phyloP scores from a whole-genome alignment of 345 rosid genomes.

The Pugionium dolabratum region DNA sequence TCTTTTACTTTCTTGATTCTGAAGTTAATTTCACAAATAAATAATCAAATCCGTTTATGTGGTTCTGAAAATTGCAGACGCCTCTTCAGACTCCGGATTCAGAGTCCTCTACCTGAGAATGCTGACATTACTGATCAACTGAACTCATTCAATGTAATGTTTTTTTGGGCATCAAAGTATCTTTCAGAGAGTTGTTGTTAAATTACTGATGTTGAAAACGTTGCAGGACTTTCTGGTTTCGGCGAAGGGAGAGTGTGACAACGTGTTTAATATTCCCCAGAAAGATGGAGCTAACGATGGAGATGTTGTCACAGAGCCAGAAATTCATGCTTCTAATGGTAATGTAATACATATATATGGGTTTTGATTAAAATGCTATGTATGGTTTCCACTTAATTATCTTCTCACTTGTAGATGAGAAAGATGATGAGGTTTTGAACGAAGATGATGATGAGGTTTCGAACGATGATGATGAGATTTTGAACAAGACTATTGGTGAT shows the following conservation, averaged over 20 bases:
- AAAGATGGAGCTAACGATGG: constrained; percentile 16
- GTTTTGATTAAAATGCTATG: neutral
- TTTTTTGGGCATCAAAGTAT: neutral
- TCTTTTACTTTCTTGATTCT: neutral
- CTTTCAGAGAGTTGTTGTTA: neutral
- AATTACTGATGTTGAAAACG: neutral
- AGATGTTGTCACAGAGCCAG: neutral
- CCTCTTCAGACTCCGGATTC: constrained; percentile 10
- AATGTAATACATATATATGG: neutral
- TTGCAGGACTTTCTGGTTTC: constrained; percentile 3
- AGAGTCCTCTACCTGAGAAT: neutral
- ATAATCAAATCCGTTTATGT: neutral
- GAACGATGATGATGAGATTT: constrained; percentile 20
- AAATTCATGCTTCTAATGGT: constrained; percentile 9
- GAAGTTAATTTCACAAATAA: neutral
- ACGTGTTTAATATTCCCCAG: constrained; percentile 10
- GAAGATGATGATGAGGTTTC: too few species aligned
- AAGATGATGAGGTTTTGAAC: too few species aligned
- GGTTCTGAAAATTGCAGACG: constrained; percentile 7
- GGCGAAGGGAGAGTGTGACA: constrained; percentile 1
- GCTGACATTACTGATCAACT: neutral
- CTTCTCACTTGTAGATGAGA: constrained; percentile 12
- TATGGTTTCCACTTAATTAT: neutral
- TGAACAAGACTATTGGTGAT: constrained; percentile 15
- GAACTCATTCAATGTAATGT: constrained; percentile 11